Evolutionary conservation across 192 early-diverging fungal genomes (phyloP).

Genomic region (Pilaira anomala): DNA sequence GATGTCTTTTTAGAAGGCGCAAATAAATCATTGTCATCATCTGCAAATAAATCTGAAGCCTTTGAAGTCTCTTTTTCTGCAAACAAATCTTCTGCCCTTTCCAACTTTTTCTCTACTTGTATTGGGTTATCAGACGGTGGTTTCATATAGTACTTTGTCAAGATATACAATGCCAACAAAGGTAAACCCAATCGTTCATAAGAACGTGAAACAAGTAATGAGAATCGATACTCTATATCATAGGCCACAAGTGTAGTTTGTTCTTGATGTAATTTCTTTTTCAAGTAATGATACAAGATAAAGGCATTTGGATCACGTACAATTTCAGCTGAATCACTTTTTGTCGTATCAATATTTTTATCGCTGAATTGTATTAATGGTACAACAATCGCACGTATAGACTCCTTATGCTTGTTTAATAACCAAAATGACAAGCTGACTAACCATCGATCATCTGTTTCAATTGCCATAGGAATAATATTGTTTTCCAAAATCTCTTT

Average conservation of each 20-base stretch:
- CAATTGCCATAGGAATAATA: slow-evolving; percentile 55
- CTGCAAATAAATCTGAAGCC: slow-evolving; percentile 32
- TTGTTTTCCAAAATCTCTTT: slow-evolving; percentile 45
- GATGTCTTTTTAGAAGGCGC: background rate
- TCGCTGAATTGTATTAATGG: slow-evolving; percentile 4
- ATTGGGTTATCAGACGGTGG: slow-evolving; percentile 7
- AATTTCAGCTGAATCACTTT: slow-evolving; percentile 24
- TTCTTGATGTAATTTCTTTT: slow-evolving; percentile 46
- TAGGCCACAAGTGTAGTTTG: slow-evolving; percentile 45
- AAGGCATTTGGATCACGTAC: slow-evolving; percentile 65
- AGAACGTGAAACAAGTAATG: slow-evolving; percentile 55
- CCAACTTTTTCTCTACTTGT: background rate
- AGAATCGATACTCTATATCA: slow-evolving; percentile 57
- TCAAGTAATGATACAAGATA: slow-evolving; percentile 67
- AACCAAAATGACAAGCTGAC: slow-evolving; percentile 53
- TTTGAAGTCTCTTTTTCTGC: slow-evolving; percentile 16
- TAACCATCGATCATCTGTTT: slow-evolving; percentile 66
- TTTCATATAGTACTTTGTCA: slow-evolving; percentile 43
- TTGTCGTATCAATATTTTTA: background rate
- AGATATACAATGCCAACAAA: slow-evolving; percentile 68
- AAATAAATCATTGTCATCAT: background rate
- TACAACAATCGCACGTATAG: slow-evolving; percentile 61
- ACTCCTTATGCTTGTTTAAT: slow-evolving; percentile 53
- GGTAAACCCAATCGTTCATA: slow-evolving; percentile 83
- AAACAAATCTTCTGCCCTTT: slow-evolving; percentile 2